Evolutionary conservation across 257 asterid species (phyloP), one percentile per base, ranked within the genome.

Genomic region (Buddleja alternifolia): DNA sequence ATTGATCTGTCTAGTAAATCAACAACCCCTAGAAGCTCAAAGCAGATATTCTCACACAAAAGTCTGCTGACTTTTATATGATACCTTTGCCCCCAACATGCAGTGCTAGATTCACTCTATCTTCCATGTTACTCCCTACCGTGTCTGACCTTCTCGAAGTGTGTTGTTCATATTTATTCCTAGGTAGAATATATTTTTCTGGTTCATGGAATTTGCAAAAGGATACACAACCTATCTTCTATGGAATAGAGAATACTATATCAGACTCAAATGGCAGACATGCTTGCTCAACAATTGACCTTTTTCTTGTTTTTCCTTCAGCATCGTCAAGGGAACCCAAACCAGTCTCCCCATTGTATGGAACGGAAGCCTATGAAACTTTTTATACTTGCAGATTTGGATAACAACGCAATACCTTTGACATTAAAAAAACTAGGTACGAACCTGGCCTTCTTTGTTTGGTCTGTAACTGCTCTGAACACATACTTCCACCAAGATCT

Each of bases 401-500:
- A 25, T 63, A 54, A 63, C 51, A 48, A 16, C 34, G 52, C 53
- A 66, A 17, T 41, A 71, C 47, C 17, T 48, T 54, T 8, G 11
- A 70, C 17, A 55, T 24, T 41, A 40, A 25, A 58, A 41, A 25
- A 53, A 72, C 52, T 46, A 54, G 47, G 57, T 34, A 50, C 39
- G 66, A 78, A 93, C 99, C 99, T 86, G 73, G 93, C 85, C 78
- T 84, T 89, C 88, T 88, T 93, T 78, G 64, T 72, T 78, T 87
- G 91, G 70, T 90, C 96, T 47, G 91, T 78, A 74, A 86, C 82
- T 73, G 87, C 96, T 80, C 66, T 88, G 78, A 63, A 83, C 14
- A 90, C 97, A 77, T 88, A 93, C 85, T 88, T 89, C 99, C 97
- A 93, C 99, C 99, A 93, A 46, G 94, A 73, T 79, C 82, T 80